Evolutionary conservation across 2,329 filamentous ascomycete species (phyloP), one percentile per base, ranked within the genome.

Genomic region (Neoarthrinium moseri): DNA sequence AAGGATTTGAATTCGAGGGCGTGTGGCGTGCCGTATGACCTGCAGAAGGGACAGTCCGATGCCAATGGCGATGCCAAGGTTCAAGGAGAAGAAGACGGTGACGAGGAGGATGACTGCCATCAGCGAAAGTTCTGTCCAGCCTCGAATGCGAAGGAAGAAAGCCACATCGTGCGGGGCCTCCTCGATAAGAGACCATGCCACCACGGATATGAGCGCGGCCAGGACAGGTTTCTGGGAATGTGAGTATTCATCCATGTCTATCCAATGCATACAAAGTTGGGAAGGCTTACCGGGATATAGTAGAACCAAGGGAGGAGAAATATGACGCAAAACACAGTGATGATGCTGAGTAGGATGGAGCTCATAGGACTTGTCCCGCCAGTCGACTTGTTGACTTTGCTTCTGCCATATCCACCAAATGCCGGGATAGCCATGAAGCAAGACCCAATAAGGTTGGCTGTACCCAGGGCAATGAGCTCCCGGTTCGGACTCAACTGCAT

Each of bases 371-470:
- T 96, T 64, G 86, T 89, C 23, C 90, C 92, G 27, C 94, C 94
- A 2, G 94, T 97, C 40, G 87, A 87, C 53, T 86, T 86, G 70
- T 96, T 97, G 55, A 99, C 87, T 66, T 97, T 97, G 68, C 91
- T 96, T 62, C 94, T 79, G 8, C 91, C 94, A 62, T 99, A 99
- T 7, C 94, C 94, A 15, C 94, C 94, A 73, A 99, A 99, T 0
- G 90, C 89, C 6, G 94, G 94, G 18, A 99, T 75, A 17, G 89
- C 85, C 84, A 92, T 91, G 69, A 97, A 97, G 60, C 91, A 87
- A 2, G 90, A 88, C 7, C 91, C 91, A 4, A 95, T 71, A n/a
- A 97, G 72, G 66, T 99, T 99, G 11, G 92, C 91, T 6, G 89
- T 79, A 1, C 94, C 94, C 1, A 99, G 75, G 0, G 94, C 92